Evolutionary conservation across 179 eudicot genomes (phyloP).

Genomic region (Silene coronaria): DNA sequence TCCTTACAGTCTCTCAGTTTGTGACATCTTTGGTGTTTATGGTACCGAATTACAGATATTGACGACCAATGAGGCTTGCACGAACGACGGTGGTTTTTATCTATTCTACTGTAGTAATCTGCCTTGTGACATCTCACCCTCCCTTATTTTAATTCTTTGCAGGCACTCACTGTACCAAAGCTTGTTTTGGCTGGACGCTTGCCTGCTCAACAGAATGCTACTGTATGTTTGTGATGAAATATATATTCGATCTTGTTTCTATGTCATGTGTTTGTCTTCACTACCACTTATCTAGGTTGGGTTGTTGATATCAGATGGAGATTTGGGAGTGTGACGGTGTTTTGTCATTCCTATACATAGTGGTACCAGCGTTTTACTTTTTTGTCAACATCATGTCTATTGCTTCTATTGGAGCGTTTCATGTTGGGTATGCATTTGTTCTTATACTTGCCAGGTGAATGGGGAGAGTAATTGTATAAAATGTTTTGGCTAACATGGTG

Average conservation of each 20-base stretch:
- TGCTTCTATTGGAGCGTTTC: conserved; percentile 6
- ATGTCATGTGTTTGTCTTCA: conserved; percentile 8
- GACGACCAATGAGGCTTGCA: conserved; percentile 1
- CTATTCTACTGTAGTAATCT: background rate
- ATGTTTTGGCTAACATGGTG: background rate
- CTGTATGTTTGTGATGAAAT: conserved; percentile 44
- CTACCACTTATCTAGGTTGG: background rate
- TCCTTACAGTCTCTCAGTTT: conserved; percentile 8
- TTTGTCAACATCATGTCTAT: background rate
- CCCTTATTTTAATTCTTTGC: conserved; percentile 21
- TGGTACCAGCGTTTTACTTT: background rate
- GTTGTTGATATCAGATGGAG: background rate
- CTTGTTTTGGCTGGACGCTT: conserved; percentile 93
- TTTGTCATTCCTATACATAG: background rate
- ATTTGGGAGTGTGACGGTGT: background rate
- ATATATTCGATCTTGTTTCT: background rate
- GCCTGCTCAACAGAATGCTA: conserved; percentile 97
- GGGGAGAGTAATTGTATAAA: background rate
- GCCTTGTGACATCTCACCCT: background rate
- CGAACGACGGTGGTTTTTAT: background rate
- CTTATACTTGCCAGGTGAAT: conserved; percentile 7
- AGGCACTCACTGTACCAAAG: conserved; percentile 92
- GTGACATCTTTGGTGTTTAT: conserved; percentile 5
- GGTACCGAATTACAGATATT: background rate
- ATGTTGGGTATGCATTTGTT: background rate